phyloP scores from a whole-genome alignment of 345 rosid genomes.

The Geranium rotundifolium region DNA sequence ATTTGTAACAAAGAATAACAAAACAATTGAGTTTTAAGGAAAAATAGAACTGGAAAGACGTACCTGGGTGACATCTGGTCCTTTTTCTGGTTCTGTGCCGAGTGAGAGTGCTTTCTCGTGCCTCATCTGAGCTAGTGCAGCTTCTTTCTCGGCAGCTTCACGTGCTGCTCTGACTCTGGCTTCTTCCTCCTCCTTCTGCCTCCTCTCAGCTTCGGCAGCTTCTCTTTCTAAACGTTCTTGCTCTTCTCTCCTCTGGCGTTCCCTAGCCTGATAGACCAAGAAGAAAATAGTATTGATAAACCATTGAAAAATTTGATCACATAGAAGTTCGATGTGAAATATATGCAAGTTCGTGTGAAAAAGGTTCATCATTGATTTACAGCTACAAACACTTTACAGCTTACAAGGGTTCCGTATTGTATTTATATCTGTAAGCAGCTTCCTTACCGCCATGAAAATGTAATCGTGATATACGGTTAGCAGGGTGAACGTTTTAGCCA shows the following conservation, averaged over 20 bases:
- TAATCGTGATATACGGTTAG: too few relatives aligned
- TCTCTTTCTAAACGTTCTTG: slow-evolving; percentile 71
- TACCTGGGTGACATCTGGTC: slow-evolving; percentile 83
- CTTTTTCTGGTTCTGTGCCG: slow-evolving; percentile 85
- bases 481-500: too few relatives aligned
- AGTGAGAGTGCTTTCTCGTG: slow-evolving; percentile 83
- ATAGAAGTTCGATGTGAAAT: not conserved
- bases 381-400: too few relatives aligned
- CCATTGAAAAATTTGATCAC: not conserved
- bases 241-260: slow-evolving; percentile 77
- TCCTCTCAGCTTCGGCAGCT: slow-evolving; percentile 90
- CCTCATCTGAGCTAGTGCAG: slow-evolving; percentile 59
- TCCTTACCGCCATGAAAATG: too few relatives aligned
- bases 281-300: not conserved
- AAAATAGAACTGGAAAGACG: slow-evolving; percentile 1
- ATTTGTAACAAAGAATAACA: too few relatives aligned
- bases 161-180: slow-evolving; percentile 70
- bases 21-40: too few relatives aligned
- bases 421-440: too few relatives aligned
- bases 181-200: slow-evolving; percentile 80
- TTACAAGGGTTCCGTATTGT: too few relatives aligned
- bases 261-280: slow-evolving; percentile 49
- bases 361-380: too few relatives aligned
- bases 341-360: too few relatives aligned
- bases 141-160: slow-evolving; percentile 86